Conservation (phyloP, 306 rosid species). For the Geum urbanum region DNA sequence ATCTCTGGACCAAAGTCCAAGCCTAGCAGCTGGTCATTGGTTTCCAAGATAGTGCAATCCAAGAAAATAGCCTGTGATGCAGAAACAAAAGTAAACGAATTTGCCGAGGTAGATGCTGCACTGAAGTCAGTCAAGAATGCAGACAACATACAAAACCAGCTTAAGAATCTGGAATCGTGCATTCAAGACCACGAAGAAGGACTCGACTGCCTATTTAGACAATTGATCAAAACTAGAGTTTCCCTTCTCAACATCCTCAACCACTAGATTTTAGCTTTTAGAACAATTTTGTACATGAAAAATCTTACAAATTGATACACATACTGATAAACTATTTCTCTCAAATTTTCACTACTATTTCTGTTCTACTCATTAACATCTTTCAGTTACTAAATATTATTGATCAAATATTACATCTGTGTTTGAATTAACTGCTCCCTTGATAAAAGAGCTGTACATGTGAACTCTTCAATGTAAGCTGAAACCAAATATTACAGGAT, state of each 20-base stretch:
- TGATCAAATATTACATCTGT: too few species aligned
- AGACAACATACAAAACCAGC: neutral
- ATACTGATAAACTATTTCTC: neutral
- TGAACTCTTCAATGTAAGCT: too few species aligned
- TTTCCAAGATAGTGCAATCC: slow-evolving; percentile 5
- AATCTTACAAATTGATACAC: neutral
- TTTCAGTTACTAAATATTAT: too few species aligned
- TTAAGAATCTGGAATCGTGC: slow-evolving; percentile 12
- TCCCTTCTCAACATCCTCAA: slow-evolving; percentile 37
- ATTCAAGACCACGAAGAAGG: neutral
- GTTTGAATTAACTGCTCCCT: too few species aligned
- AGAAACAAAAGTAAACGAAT: slow-evolving; percentile 16
- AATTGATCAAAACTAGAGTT: slow-evolving; percentile 27
- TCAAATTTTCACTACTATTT: neutral
- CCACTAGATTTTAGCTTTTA: slow-evolving; percentile 12
- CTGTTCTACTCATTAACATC: too few species aligned
- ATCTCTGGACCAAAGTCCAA: slow-evolving; percentile 19
- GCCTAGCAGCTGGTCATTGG: slow-evolving; percentile 20
- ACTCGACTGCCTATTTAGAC: slow-evolving; percentile 10
- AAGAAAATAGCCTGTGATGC: slow-evolving; percentile 11
- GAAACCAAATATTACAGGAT: too few species aligned
- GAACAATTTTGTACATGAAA: neutral
- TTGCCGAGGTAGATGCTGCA: slow-evolving; percentile 9
- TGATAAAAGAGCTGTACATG: too few species aligned
- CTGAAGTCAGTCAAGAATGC: neutral